Conservation (phyloP, 2,329 filamentous ascomycete genomes). For the Colletotrichum filicis region DNA sequence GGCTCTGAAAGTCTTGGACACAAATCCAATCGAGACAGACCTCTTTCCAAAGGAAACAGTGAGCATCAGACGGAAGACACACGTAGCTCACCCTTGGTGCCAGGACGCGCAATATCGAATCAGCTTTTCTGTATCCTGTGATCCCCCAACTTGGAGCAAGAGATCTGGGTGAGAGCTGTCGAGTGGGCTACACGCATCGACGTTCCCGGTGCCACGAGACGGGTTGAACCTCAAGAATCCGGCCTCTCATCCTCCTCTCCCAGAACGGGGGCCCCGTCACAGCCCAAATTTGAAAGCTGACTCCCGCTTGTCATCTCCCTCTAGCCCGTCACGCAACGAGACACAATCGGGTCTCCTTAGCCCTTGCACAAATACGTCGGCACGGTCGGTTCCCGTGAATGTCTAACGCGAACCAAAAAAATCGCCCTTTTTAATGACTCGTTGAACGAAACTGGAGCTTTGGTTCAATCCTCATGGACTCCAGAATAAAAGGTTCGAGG, state of each 20-base stretch:
- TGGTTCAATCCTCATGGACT: neutral
- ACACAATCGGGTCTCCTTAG: slow-evolving; percentile 1
- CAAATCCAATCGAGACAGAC: neutral
- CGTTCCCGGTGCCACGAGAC: neutral
- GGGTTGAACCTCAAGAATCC: neutral
- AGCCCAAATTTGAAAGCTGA: neutral
- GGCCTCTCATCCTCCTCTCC: neutral
- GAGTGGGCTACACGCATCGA: slow-evolving; percentile 1
- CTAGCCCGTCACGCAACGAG: slow-evolving; percentile 19
- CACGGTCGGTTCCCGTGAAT: neutral
- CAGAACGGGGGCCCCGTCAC: neutral
- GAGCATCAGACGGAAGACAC: neutral
- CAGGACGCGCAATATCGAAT: neutral
- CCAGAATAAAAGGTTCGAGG: neutral
- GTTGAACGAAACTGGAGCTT: neutral
- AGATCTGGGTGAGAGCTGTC: neutral
- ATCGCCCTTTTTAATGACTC: neutral
- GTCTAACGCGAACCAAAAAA: neutral
- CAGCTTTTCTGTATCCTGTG: neutral
- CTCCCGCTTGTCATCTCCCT: neutral
- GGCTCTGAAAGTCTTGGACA: neutral
- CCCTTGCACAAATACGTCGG: slow-evolving; percentile 19
- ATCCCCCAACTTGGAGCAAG: neutral
- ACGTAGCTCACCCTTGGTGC: neutral
- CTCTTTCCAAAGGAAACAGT: neutral